These are phyloP conservation scores for Thraustotheca clavata DNA, from an alignment of 352 stramenopile genomes.

Conservation along the genomic window DNA sequence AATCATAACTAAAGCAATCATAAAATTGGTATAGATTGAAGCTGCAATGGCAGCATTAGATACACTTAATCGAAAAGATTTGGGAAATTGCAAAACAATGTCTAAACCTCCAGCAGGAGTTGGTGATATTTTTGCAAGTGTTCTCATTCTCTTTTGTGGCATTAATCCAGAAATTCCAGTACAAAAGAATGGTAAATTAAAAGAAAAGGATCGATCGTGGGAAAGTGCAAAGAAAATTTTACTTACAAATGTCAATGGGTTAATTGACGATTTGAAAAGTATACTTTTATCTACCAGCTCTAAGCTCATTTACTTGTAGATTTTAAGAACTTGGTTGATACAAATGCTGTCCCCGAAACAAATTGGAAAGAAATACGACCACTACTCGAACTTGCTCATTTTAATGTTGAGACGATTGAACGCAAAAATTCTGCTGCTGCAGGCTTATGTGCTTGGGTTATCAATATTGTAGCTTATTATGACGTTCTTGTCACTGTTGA, in stretches of 20 bases:
- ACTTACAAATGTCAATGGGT: constrained; percentile 87
- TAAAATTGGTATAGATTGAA: constrained; percentile 30
- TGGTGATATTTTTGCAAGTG: constrained; percentile 75
- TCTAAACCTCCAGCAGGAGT: constrained; percentile 83
- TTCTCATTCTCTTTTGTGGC: constrained; percentile 67
- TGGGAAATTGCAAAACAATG: constrained; percentile 90
- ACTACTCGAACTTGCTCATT: constrained; percentile 68
- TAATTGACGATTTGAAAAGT: constrained; percentile 87
- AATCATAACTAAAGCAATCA: neutral
- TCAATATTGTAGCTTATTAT: constrained; percentile 92
- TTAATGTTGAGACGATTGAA: constrained; percentile 72
- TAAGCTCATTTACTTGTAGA: neutral
- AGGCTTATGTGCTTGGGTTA: constrained; percentile 70
- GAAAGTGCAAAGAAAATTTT: constrained; percentile 90
- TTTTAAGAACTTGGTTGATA: constrained; percentile 63
- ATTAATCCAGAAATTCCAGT: constrained; percentile 57
- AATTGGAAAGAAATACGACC: constrained; percentile 81
- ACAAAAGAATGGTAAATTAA: constrained; percentile 92
- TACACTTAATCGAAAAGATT: constrained; percentile 85
- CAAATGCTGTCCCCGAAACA: constrained; percentile 49
- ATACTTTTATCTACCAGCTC: neutral
- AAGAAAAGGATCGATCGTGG: constrained; percentile 91
- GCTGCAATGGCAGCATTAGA: constrained; percentile 85
- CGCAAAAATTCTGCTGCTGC: constrained; percentile 78
- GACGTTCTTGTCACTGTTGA: constrained; percentile 92